These are phyloP conservation scores for Colletotrichum sp. DNA, from an alignment of 2,329 filamentous ascomycete species.

Conservation along the genomic window DNA sequence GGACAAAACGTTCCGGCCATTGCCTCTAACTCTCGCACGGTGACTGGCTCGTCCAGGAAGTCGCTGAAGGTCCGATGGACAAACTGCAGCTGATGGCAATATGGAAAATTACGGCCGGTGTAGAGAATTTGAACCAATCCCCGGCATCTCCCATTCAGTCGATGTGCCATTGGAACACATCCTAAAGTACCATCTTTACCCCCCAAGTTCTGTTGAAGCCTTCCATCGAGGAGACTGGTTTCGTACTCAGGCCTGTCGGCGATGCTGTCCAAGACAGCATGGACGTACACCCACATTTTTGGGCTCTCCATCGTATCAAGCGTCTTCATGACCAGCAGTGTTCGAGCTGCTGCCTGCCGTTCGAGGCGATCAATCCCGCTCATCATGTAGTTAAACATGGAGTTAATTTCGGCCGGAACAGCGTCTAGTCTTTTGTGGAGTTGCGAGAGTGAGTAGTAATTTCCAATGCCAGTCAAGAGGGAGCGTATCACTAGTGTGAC, in stretches of 20 bases:
- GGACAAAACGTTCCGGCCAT: neutral
- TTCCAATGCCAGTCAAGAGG: constrained; percentile 11
- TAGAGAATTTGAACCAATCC: neutral
- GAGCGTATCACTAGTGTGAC: constrained; percentile 18
- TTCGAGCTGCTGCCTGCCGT: neutral
- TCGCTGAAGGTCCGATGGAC: neutral
- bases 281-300: neutral
- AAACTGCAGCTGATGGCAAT: neutral
- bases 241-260: neutral
- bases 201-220: neutral
- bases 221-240: neutral
- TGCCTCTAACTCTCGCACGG: neutral
- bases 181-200: neutral
- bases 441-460: neutral
- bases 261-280: neutral
- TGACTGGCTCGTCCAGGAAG: neutral
- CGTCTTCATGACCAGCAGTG: neutral
- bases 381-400: neutral
- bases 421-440: neutral
- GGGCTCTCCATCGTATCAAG: neutral
- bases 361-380: neutral
- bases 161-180: neutral
- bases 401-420: neutral
- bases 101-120: neutral
- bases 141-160: neutral